Percentiles rank a stretch among this genome's conserved stretches.
These are phyloP conservation scores for Coemansia asiatica DNA, from an alignment of 192 early-diverging fungal species.

Conservation along the genomic window DNA sequence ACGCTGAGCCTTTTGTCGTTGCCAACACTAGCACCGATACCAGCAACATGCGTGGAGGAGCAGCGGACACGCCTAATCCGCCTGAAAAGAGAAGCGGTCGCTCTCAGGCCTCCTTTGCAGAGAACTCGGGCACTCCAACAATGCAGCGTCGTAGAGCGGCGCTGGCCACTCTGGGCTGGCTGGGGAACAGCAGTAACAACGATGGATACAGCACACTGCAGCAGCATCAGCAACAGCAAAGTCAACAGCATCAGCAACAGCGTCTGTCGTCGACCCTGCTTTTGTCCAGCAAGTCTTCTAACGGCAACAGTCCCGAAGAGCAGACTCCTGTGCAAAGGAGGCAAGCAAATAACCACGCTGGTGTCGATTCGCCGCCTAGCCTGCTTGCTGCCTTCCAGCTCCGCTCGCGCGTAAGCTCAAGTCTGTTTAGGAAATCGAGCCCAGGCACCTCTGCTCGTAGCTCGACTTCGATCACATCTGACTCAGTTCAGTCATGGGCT, in stretches of 20 bases:
- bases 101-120: constrained; percentile 17
- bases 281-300: constrained; percentile 1
- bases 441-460: constrained; percentile 37
- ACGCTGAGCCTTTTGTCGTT: not conserved
- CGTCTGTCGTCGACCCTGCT: not conserved
- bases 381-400: constrained; percentile 36
- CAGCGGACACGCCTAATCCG: constrained; percentile 33
- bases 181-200: constrained; percentile 3
- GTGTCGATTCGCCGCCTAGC: constrained; percentile 24
- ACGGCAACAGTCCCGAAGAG: not conserved
- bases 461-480: constrained; percentile 38
- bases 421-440: constrained; percentile 26
- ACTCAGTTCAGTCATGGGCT: constrained; percentile 39
- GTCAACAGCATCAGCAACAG: not conserved
- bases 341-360: constrained; percentile 9
- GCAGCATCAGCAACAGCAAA: constrained; percentile 4
- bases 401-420: constrained; percentile 25
- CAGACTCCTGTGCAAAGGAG: constrained; percentile 11
- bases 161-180: constrained; percentile 39
- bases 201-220: not conserved
- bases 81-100: constrained; percentile 23
- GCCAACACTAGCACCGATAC: not conserved
- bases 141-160: constrained; percentile 39
- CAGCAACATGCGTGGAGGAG: not conserved
- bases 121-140: constrained; percentile 28